Conservation (phyloP, 2,329 filamentous ascomycete genomes). For the Pseudogymnoascus sp. region DNA sequence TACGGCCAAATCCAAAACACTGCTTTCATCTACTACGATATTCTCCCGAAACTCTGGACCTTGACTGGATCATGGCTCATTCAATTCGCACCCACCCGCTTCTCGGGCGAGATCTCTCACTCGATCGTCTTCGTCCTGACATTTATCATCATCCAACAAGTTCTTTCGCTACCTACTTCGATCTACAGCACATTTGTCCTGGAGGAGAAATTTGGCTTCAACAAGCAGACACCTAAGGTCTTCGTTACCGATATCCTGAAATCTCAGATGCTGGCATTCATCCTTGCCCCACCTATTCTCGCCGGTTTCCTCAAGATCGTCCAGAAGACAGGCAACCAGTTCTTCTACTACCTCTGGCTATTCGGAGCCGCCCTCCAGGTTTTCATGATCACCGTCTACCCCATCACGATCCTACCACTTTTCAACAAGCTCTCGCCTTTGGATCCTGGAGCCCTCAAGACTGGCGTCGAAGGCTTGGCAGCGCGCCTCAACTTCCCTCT, state of each 20-base stretch:
- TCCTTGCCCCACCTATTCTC: conserved; percentile 77
- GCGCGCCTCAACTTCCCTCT: conserved; percentile 83
- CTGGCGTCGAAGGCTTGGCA: conserved; percentile 75
- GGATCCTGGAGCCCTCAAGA: conserved; percentile 78
- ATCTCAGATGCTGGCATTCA: conserved; percentile 71
- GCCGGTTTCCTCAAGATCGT: conserved; percentile 90
- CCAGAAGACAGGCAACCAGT: conserved; percentile 83
- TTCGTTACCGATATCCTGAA: conserved; percentile 91
- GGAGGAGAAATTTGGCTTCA: conserved; percentile 96
- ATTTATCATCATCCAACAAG: conserved; percentile 74
- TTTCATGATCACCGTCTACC: conserved; percentile 93
- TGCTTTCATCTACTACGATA: conserved; percentile 80
- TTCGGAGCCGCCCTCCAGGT: conserved; percentile 86
- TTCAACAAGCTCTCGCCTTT: conserved; percentile 98
- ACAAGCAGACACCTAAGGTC: conserved; percentile 87
- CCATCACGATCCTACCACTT: conserved; percentile 82
- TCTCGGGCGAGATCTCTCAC: conserved; percentile 87
- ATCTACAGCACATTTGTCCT: conserved; percentile 94
- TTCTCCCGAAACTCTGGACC: conserved; percentile 85
- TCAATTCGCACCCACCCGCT: conserved; percentile 64
- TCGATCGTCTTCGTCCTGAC: conserved; percentile 86
- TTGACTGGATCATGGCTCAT: conserved; percentile 68
- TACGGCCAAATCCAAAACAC: conserved; percentile 84
- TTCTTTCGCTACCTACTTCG: conserved; percentile 68
- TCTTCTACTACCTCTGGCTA: conserved; percentile 97